Evolutionary conservation across 2,329 filamentous ascomycete genomes (phyloP), one percentile per base, ranked within the genome.

Genomic region (Aspergillus pseudoterreus): DNA sequence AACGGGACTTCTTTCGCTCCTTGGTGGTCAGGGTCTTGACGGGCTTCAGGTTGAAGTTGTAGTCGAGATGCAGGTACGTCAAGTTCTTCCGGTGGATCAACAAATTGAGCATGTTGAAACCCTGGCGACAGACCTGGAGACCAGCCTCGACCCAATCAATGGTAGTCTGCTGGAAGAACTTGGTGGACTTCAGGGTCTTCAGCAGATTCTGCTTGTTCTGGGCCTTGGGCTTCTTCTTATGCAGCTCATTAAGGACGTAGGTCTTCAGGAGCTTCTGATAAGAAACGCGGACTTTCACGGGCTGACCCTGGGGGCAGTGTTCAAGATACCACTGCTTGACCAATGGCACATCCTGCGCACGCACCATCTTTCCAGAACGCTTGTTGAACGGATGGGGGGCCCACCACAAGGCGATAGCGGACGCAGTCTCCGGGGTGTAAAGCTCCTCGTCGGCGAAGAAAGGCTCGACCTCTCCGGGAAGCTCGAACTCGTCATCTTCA

Each of bases 101-200:
- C 48, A 99, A 79, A 65, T 99, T 99, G 53, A 99, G 79, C 92
- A 99, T 99, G 75, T 99, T 99, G 80, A 96, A 99, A 50, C 94
- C 94, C 70, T 99, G 94, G 46, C 94, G 85, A 71, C 94, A 99
- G 56, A 99, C 94, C 75, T 99, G 95, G 66, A 99, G 81, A 75
- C 95, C 94, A 62, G 95, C 94, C 76, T 99, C 94, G 39, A 99
- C 94, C 94, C 94, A 99, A 70, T 99, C 94, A 57, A 99, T 97
- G 8, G 90, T 96, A 3, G 94, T 99, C 73, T 97, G 94, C 73
- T 99, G 95, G 81, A 99, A 99, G 77, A 99, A 99, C 67, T 99
- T 99, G 44, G 94, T 99, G 61, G 90, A 86, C 73, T 96, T 97
- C 59, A 99, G 74, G 8, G 90, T 95, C 63, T 84, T 85, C 69